Percentiles rank a stretch among this genome's conserved stretches.
phyloP scores from a whole-genome alignment of 495 filamentous ascomycete species.

The Neurospora tetraspora region DNA sequence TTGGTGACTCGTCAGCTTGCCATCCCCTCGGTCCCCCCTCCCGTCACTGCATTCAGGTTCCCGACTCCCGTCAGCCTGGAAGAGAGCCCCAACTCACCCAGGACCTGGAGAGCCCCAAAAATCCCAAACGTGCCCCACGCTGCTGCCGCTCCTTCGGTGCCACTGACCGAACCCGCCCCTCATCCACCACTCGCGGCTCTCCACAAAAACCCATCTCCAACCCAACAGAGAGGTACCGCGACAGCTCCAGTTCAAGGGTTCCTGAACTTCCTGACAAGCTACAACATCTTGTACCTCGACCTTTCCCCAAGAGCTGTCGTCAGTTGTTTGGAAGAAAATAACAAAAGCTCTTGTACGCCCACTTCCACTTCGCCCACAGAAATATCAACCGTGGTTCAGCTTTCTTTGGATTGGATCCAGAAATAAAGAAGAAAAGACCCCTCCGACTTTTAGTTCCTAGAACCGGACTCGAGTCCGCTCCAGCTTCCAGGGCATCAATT shows the following conservation, averaged over 20 bases:
- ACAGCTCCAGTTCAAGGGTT: background rate
- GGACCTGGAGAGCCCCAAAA: too few relatives aligned
- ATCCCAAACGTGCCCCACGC: background rate
- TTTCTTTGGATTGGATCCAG: background rate
- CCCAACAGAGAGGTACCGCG: background rate
- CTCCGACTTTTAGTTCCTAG: background rate
- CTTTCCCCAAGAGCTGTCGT: background rate
- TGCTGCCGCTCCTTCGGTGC: background rate
- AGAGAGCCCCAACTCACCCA: background rate
- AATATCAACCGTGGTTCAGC: background rate
- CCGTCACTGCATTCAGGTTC: background rate
- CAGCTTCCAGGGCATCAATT: background rate
- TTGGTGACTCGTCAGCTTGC: background rate
- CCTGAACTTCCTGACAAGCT: background rate
- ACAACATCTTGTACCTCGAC: background rate
- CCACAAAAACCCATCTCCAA: too few relatives aligned
- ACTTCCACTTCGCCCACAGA: background rate
- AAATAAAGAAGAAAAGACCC: background rate
- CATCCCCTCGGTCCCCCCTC: background rate
- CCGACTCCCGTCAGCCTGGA: background rate
- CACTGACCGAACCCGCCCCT: background rate
- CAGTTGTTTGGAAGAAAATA: background rate
- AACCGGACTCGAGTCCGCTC: background rate
- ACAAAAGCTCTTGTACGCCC: background rate
- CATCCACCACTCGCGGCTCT: background rate